Evolutionary conservation across 1,284 basidiomycete genomes (phyloP).

Genomic region (Moesziomyces sp.): DNA sequence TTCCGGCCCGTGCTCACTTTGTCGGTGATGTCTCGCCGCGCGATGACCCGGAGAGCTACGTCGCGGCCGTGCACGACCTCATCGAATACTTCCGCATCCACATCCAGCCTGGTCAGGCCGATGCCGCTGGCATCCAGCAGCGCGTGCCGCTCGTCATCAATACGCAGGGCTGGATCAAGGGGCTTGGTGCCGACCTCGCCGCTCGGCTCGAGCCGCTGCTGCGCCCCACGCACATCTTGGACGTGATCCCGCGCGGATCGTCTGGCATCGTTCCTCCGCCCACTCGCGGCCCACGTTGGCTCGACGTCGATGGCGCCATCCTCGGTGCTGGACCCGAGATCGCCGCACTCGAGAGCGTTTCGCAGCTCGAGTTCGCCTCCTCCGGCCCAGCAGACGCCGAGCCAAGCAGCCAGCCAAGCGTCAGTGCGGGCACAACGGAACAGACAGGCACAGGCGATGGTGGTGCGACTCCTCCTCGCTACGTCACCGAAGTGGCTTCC

Average conservation of each 20-base stretch:
- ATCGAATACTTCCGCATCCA: slow-evolving; percentile 72
- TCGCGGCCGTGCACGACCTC: slow-evolving; percentile 77
- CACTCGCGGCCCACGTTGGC: slow-evolving; percentile 25
- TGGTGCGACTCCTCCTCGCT: slow-evolving; percentile 28
- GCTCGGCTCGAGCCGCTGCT: slow-evolving; percentile 77
- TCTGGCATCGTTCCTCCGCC: slow-evolving; percentile 11
- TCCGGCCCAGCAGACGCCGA: slow-evolving; percentile 14
- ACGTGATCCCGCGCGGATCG: slow-evolving; percentile 56
- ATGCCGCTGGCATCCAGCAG: slow-evolving; percentile 1
- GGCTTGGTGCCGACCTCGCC: slow-evolving; percentile 85
- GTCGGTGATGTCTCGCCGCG: slow-evolving; percentile 83
- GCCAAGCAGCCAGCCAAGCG: background rate
- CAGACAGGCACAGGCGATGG: slow-evolving; percentile 17
- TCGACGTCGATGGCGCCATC: slow-evolving; percentile 38
- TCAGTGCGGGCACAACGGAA: slow-evolving; percentile 1
- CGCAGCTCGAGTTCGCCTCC: slow-evolving; percentile 25
- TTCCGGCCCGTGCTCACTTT: slow-evolving; percentile 82
- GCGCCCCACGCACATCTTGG: slow-evolving; percentile 77
- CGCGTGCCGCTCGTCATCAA: slow-evolving; percentile 84
- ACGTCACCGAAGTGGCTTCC: slow-evolving; percentile 24
- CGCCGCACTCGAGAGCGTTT: slow-evolving; percentile 32
- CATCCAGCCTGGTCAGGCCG: slow-evolving; percentile 18
- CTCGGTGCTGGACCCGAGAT: slow-evolving; percentile 27
- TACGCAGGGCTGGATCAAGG: slow-evolving; percentile 96
- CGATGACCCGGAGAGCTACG: slow-evolving; percentile 81